A percentile compares a stretch with the other conserved stretches of the same genome.
Conservation (phyloP, 2,329 filamentous ascomycete genomes). For the Colletotrichum destructivum region DNA sequence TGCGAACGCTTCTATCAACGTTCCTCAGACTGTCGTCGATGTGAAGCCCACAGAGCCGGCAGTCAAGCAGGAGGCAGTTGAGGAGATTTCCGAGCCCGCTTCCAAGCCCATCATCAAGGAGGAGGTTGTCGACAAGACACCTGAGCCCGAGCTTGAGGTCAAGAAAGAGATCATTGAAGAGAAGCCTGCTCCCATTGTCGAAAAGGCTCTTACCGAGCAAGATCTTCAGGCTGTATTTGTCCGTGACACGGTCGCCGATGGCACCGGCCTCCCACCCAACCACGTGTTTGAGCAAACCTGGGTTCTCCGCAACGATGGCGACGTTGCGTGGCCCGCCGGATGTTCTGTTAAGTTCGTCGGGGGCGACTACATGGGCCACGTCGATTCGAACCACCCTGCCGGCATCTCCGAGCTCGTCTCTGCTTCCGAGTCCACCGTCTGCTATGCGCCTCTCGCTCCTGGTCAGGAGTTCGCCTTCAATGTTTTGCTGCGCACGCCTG, state of each 20-base stretch:
- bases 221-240: conserved; percentile 75
- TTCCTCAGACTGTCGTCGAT: conserved; percentile 81
- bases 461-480: conserved; percentile 86
- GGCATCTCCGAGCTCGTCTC: conserved; percentile 82
- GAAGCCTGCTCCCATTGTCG: conserved; percentile 44
- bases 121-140: conserved; percentile 45
- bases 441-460: conserved; percentile 77
- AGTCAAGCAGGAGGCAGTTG: conserved; percentile 43
- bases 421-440: conserved; percentile 86
- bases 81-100: conserved; percentile 48
- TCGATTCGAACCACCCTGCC: conserved; percentile 85
- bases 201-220: conserved; percentile 44
- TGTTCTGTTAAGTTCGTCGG: conserved; percentile 93
- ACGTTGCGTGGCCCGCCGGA: conserved; percentile 85
- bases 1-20: conserved; percentile 63
- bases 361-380: conserved; percentile 95
- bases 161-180: conserved; percentile 45
- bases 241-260: conserved; percentile 84
- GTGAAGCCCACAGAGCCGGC: conserved; percentile 74
- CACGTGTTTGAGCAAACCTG: conserved; percentile 90
- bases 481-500: conserved; percentile 85
- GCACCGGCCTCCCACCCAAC: conserved; percentile 78
- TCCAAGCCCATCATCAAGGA: conserved; percentile 38
- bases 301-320: conserved; percentile 89
- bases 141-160: conserved; percentile 2